Evolutionary conservation across 2,329 filamentous ascomycete species (phyloP).

Genomic region (Chrysoporthe cubensis): DNA sequence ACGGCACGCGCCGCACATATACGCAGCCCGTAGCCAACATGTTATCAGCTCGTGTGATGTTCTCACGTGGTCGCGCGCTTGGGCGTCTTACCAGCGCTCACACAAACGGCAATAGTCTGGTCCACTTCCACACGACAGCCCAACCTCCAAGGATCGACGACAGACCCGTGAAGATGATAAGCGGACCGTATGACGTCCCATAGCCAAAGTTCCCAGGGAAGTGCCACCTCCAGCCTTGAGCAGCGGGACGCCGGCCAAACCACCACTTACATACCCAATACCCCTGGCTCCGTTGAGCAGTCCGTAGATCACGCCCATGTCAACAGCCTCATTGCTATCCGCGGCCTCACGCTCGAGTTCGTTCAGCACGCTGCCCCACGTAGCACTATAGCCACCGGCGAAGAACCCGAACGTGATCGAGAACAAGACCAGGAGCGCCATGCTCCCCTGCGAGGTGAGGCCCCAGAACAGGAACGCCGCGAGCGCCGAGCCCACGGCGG

Average conservation of each 20-base stretch:
- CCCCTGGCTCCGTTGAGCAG: conserved; percentile 55
- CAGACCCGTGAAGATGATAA: conserved; percentile 58
- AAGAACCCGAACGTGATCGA: conserved; percentile 62
- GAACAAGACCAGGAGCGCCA: conserved; percentile 53
- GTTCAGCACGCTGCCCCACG: conserved; percentile 52
- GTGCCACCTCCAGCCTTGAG: conserved; percentile 42
- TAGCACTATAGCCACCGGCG: conserved; percentile 56
- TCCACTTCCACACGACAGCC: conserved; percentile 51
- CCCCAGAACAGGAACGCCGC: conserved; percentile 61
- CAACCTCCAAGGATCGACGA: conserved; percentile 54
- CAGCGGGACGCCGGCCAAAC: conserved; percentile 48
- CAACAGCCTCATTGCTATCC: conserved; percentile 53
- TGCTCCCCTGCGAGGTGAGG: conserved; percentile 48
- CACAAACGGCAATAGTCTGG: conserved; percentile 29
- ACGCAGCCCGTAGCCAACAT: no score
- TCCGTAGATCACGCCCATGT: conserved; percentile 55
- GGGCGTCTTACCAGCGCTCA: not conserved
- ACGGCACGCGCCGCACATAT: no score
- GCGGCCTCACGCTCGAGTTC: conserved; percentile 54
- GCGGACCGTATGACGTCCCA: conserved; percentile 51
- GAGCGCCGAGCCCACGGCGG: conserved; percentile 52
- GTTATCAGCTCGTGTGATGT: no score
- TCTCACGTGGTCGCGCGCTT: no score
- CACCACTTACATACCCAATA: conserved; percentile 54
- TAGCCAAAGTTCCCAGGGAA: conserved; percentile 43